Conservation (phyloP, 2,329 filamentous ascomycete species). For the Chaetomiaceae sp. region DNA sequence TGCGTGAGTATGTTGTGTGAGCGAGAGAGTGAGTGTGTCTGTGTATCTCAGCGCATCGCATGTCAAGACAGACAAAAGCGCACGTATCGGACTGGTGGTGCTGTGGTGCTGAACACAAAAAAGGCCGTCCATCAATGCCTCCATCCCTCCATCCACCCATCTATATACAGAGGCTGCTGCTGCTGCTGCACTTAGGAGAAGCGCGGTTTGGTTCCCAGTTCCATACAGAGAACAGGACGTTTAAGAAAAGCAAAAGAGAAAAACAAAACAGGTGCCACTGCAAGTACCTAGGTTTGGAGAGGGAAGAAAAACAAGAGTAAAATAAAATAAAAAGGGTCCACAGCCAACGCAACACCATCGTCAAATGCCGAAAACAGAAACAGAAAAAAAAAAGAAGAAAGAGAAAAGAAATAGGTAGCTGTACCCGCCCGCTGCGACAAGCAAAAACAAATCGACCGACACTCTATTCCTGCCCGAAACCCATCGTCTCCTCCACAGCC, state of each 20-base stretch:
- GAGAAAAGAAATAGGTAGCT: neutral
- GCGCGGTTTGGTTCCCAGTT: too few relatives aligned
- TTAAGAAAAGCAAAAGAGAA: neutral
- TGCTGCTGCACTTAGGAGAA: neutral
- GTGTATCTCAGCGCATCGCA: too few relatives aligned
- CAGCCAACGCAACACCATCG: constrained; percentile 4
- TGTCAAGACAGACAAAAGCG: too few relatives aligned
- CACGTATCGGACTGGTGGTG: neutral
- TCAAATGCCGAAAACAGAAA: neutral
- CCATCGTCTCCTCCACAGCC: constrained; percentile 97
- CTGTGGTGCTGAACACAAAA: neutral
- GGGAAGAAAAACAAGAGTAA: neutral
- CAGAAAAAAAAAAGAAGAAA: constrained; percentile 3
- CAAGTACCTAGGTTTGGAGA: too few relatives aligned
- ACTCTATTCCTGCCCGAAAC: constrained; percentile 89
- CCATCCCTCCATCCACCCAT: constrained; percentile 1
- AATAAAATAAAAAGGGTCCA: neutral
- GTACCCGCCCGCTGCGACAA: neutral
- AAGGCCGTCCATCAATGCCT: neutral
- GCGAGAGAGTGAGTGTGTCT: too few relatives aligned
- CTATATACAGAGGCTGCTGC: neutral
- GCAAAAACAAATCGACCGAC: neutral
- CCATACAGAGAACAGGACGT: neutral
- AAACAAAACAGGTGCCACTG: too few relatives aligned
- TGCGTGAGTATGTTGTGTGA: too few relatives aligned